Base-by-base conservation (phyloP, 2,329 filamentous ascomycete genomes). In the Eurotiales sp. region DNA sequence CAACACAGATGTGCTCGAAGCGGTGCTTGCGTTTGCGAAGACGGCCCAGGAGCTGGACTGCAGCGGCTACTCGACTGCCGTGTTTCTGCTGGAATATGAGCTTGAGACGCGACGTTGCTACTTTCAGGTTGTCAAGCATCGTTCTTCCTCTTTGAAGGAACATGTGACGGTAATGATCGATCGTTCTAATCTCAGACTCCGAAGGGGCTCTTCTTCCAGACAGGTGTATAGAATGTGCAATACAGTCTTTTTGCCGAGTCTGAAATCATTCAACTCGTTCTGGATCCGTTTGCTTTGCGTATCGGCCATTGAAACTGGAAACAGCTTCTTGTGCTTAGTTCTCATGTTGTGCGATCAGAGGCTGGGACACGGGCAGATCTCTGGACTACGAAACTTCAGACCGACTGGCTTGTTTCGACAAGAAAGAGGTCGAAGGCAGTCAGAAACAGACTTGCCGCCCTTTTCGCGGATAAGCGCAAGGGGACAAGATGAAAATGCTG, bases 261-360 rank as follows among this genome's bases (percentile, higher is more conserved):
- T 50, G 21, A 50, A 14, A 14, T 53, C 51, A 22, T 53, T 53
- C 17, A 53, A 53, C 29, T 37, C 41, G 8, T 53, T 53, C 29
- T 53, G 51, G 51, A 50, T 53, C 23, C 34, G 42, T 14, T 22
- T 53, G 4, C 50, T 53, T 15, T 53, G 51, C 14, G 46, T 53
- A n/a, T 50, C 19, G 11, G 51, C 51, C 4, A 23, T 53, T 27
- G 46, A 46, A 41, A 14, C 40, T 3, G 32, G 41, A 8, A 12
- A 46, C 8, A 29, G 40, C 17, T 53, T 53, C 23, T 46, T 41
- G 11, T 34, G 10, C 6, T 5, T 53, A n/a, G 29, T 53, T 29
- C 4, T 10, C n/a, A 34, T 46, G 46, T 42, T 53, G 15, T 49
- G 46, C 23, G 37, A 34, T 14, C 30, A 34, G 30, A 34, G 25